Evolutionary conservation across 1,139 yeast species (phyloP), one percentile per base, ranked within the genome.

Genomic region (Candida sp.): DNA sequence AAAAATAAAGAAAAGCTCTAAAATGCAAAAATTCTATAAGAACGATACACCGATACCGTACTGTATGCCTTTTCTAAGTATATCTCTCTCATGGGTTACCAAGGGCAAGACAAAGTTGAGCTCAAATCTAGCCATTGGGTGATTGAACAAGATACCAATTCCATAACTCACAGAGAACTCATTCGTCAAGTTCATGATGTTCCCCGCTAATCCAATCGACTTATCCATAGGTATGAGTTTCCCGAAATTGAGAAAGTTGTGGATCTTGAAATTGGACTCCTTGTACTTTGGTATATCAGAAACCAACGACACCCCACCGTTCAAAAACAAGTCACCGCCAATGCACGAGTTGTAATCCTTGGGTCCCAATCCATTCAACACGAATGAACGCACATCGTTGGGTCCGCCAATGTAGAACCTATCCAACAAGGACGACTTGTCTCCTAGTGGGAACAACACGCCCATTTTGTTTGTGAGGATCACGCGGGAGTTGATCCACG

Each of bases 1-100:
- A 2, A 34, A 26, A 39, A 37, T 28, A 9, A 38, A 25, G n/a
- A 38, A 9, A 27, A 3, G 22, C 47, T 33, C 11, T 44, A 47
- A 33, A 17, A 23, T 7, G 46, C 26, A 23, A 4, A 7, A 7
- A 5, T 22, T 49, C 69, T 77, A 90, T 77, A 90, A 75, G 68
- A 91, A 92, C 23, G 94, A 86, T 45, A 91, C 71, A 0, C 98
- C 98, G 48, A 94, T 84, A 22, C 99, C 99, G 67, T 92, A 93
- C 66, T 94, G 98, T 35, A 94, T 67, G 0, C 99, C 99, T 65
- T 90, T 92, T 60, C 97, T 77, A 5, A 83, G 66, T 30, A 80
- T 78, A 62, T 94, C 99, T 37, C 82, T 73, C 11, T 78, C 76
- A 62, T 86, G 86, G 0, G 84, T 81, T 2, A 83, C 73, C 35